Percentiles rank a stretch among this genome's conserved stretches.
Evolutionary conservation across 106 monocot genomes (phyloP).

Genomic region (Gastrodia elata): DNA sequence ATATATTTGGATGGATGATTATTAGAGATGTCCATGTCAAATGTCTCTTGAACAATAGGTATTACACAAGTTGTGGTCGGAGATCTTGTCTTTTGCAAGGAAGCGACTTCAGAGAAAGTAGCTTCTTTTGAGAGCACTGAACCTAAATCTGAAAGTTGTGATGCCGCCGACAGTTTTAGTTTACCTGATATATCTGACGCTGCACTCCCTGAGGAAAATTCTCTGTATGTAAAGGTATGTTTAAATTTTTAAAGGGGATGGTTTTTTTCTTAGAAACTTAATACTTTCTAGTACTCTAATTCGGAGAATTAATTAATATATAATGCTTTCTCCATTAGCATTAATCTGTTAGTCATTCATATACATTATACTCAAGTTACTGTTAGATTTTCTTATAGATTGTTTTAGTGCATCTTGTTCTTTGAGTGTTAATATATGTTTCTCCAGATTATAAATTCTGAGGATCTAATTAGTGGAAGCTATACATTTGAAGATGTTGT

Average conservation of each 20-base stretch:
- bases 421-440: neutral
- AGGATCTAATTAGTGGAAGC: slow-evolving; percentile 45
- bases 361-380: neutral
- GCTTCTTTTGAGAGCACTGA: slow-evolving; percentile 23
- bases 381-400: neutral
- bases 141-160: slow-evolving; percentile 30
- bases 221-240: slow-evolving; percentile 64
- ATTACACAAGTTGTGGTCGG: slow-evolving; percentile 63
- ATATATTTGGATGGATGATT: neutral
- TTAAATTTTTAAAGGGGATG: neutral
- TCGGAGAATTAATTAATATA: neutral
- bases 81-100: slow-evolving; percentile 83
- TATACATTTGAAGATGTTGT: slow-evolving; percentile 89
- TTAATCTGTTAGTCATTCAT: neutral
- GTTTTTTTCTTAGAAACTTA: neutral
- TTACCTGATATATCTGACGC: slow-evolving; percentile 33
- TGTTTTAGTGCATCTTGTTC: neutral
- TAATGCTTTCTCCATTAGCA: neutral
- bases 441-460: slow-evolving; percentile 52
- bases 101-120: slow-evolving; percentile 19
- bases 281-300: neutral
- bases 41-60: slow-evolving; percentile 31
- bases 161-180: slow-evolving; percentile 19
- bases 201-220: slow-evolving; percentile 37
- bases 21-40: neutral